Percentiles rank a stretch among this genome's conserved stretches.
These are phyloP conservation scores for Diaporthe sp. DNA, from an alignment of 2,329 filamentous ascomycete genomes.

Conservation along the genomic window DNA sequence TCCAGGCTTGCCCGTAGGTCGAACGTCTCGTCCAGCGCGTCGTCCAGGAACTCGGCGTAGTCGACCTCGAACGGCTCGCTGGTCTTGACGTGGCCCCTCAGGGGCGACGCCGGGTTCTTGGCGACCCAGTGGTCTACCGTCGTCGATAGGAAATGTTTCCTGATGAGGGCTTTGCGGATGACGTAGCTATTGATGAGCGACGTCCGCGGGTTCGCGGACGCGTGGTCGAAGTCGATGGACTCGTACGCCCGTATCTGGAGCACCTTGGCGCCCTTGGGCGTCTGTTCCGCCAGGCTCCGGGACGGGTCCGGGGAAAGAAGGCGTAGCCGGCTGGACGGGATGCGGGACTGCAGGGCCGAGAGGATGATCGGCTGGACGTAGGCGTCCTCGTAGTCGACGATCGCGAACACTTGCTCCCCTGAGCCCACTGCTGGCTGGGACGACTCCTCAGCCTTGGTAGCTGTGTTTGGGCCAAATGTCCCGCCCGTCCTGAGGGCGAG, in stretches of 20 bases:
- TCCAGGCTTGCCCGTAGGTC: slow-evolving; percentile 86
- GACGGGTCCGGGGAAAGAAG: slow-evolving; percentile 63
- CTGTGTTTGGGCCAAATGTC: slow-evolving; percentile 39
- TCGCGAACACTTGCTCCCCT: slow-evolving; percentile 58
- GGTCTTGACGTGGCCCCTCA: slow-evolving; percentile 80
- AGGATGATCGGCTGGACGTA: slow-evolving; percentile 93
- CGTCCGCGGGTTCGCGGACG: slow-evolving; percentile 71
- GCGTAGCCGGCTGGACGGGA: slow-evolving; percentile 69
- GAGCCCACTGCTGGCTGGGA: slow-evolving; percentile 40
- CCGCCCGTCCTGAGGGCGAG: slow-evolving; percentile 42
- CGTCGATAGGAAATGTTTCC: slow-evolving; percentile 92
- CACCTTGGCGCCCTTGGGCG: slow-evolving; percentile 60
- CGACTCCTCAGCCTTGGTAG: slow-evolving; percentile 41
- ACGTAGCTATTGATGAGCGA: slow-evolving; percentile 90
- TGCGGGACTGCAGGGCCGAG: slow-evolving; percentile 74
- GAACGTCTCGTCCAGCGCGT: slow-evolving; percentile 90
- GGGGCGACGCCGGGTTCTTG: slow-evolving; percentile 81
- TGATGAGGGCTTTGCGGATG: slow-evolving; percentile 95
- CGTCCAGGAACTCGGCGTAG: slow-evolving; percentile 96
- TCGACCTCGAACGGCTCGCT: slow-evolving; percentile 93
- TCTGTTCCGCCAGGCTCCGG: slow-evolving; percentile 47
- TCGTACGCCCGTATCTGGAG: slow-evolving; percentile 92
- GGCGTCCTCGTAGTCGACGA: slow-evolving; percentile 86
- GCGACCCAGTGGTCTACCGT: slow-evolving; percentile 88
- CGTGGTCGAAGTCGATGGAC: slow-evolving; percentile 84